A percentile compares a stretch with the other conserved stretches of the same genome.
Conservation (phyloP, 2,329 filamentous ascomycete species). For the Aspergillus bombycis region DNA sequence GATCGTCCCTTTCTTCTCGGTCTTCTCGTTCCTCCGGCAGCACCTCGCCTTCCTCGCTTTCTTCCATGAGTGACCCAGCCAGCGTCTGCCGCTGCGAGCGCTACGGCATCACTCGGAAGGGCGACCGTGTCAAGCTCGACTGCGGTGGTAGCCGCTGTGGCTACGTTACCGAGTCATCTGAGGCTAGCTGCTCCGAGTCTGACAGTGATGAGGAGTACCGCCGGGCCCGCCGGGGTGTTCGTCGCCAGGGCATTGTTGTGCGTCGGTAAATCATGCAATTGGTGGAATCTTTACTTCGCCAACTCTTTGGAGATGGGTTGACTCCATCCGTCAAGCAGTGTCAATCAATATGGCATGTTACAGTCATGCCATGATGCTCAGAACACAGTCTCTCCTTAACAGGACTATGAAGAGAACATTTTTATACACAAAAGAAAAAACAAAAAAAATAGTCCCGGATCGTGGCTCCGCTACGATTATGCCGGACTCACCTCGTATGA, state of each 20-base stretch:
- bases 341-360: slow-evolving; percentile 6
- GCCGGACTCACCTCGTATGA: slow-evolving; percentile 22
- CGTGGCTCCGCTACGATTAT: slow-evolving; percentile 13
- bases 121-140: slow-evolving; percentile 93
- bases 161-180: slow-evolving; percentile 67
- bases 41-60: slow-evolving; percentile 58
- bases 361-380: slow-evolving; percentile 12
- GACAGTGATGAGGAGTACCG: slow-evolving; percentile 45
- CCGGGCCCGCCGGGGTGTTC: slow-evolving; percentile 37
- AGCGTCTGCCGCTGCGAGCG: slow-evolving; percentile 86
- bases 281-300: not conserved
- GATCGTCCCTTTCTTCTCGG: slow-evolving; percentile 73
- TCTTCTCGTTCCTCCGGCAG: slow-evolving; percentile 69
- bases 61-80: slow-evolving; percentile 67
- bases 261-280: slow-evolving; percentile 33
- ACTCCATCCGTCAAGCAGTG: not conserved
- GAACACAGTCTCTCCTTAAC: slow-evolving; percentile 23
- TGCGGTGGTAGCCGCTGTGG: slow-evolving; percentile 88
- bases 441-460: slow-evolving; percentile 16
- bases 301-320: not conserved
- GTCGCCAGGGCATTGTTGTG: slow-evolving; percentile 44
- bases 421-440: slow-evolving; percentile 6
- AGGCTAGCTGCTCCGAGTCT: slow-evolving; percentile 69
- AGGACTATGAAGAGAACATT: slow-evolving; percentile 3
- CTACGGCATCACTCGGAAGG: slow-evolving; percentile 92